Evolutionary conservation across 768 basidiomycete genomes (phyloP).

Genomic region (Trametes gibbosa): DNA sequence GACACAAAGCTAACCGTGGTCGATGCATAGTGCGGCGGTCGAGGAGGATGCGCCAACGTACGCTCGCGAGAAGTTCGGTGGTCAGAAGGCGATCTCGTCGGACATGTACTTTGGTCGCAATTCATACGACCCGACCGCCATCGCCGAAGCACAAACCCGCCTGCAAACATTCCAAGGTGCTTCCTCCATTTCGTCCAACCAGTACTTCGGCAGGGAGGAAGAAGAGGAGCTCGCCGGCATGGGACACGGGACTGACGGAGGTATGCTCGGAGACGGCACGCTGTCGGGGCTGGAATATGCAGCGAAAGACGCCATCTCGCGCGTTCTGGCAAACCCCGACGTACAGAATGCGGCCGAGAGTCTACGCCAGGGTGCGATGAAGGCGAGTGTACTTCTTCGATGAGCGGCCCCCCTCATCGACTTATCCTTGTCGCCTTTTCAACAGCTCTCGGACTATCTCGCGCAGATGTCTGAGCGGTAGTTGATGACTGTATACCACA

Average conservation of each 20-base stretch:
- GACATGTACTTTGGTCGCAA: slow-evolving; percentile 97
- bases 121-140: slow-evolving; percentile 71
- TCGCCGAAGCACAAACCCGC: slow-evolving; percentile 76
- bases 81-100: slow-evolving; percentile 94
- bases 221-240: slow-evolving; percentile 53
- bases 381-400: slow-evolving; percentile 47
- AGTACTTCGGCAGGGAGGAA: slow-evolving; percentile 94
- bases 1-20: background rate
- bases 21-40: slow-evolving; percentile 22
- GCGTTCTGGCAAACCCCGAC: slow-evolving; percentile 80
- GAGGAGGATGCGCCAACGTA: slow-evolving; percentile 66
- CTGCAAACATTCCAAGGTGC: slow-evolving; percentile 88
- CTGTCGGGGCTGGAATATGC: slow-evolving; percentile 57
- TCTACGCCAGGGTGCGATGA: slow-evolving; percentile 76
- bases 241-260: slow-evolving; percentile 47
- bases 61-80: slow-evolving; percentile 88
- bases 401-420: background rate
- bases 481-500: background rate
- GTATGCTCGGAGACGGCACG: slow-evolving; percentile 46
- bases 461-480: slow-evolving; percentile 26
- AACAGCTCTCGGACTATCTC: slow-evolving; percentile 50
- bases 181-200: slow-evolving; percentile 89
- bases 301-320: slow-evolving; percentile 72
- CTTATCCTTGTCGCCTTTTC: background rate
- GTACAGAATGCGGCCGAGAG: slow-evolving; percentile 83